Percentiles rank a stretch among this genome's conserved stretches.
phyloP scores from a whole-genome alignment of 495 filamentous ascomycete species.

The Trichoderma parareesei region DNA sequence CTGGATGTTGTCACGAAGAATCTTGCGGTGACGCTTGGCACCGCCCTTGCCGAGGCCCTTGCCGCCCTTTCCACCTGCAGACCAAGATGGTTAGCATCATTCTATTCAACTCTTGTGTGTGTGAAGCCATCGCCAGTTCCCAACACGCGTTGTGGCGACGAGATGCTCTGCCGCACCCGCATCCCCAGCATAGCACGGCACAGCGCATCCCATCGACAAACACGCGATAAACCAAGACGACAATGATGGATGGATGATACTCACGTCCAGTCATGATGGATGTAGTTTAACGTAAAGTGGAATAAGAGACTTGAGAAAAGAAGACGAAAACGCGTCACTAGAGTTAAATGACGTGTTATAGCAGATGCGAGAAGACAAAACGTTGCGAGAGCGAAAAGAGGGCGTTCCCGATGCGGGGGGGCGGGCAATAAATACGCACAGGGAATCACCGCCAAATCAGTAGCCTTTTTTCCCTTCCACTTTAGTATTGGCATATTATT shows the following conservation, averaged over 20 bases:
- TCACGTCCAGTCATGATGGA: constrained; percentile 89
- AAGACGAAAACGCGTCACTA: background rate
- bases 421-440: constrained; percentile 12
- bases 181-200: no score
- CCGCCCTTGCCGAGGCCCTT: constrained; percentile 85
- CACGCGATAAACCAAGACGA: constrained; percentile 4
- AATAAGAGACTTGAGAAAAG: background rate
- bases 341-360: constrained; percentile 11
- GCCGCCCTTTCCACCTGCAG: constrained; percentile 68
- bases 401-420: constrained; percentile 9
- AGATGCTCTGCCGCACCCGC: background rate
- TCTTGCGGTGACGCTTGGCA: constrained; percentile 97
- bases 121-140: constrained; percentile 9
- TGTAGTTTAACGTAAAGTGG: constrained; percentile 22
- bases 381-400: constrained; percentile 22
- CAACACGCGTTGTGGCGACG: constrained; percentile 12
- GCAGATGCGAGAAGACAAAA: constrained; percentile 20
- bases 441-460: constrained; percentile 6
- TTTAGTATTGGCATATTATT: background rate
- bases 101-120: no score
- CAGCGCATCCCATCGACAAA: background rate
- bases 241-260: constrained; percentile 33
- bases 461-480: background rate
- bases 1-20: constrained; percentile 98
- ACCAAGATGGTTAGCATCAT: background rate